phyloP scores from a whole-genome alignment of 257 asterid species.

The Catharanthus roseus region DNA sequence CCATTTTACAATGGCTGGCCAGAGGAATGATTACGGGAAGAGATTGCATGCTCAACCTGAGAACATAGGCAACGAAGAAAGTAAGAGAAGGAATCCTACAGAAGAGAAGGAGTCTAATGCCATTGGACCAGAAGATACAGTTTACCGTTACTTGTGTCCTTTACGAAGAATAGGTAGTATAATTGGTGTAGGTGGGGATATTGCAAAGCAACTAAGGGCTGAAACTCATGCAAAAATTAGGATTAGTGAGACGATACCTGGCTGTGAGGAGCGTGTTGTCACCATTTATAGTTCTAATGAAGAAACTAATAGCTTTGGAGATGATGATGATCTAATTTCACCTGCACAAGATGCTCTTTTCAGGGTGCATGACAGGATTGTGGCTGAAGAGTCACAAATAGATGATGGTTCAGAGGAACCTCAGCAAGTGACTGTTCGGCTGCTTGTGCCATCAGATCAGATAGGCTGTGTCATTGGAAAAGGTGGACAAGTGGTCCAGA shows the following conservation, averaged over 20 bases:
- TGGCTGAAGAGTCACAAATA: constrained; percentile 54
- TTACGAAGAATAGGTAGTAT: constrained; percentile 75
- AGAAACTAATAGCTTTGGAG: constrained; percentile 61
- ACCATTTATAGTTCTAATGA: constrained; percentile 70
- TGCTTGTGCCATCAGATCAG: constrained; percentile 56
- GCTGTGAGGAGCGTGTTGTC: constrained; percentile 87
- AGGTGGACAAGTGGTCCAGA: constrained; percentile 51
- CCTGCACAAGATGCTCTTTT: constrained; percentile 91
- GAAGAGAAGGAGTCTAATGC: constrained; percentile 61
- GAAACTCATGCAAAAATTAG: constrained; percentile 75
- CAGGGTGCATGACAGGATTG: constrained; percentile 66
- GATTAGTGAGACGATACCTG: constrained; percentile 78
- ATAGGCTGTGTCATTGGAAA: constrained; percentile 52
- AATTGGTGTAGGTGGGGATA: constrained; percentile 88
- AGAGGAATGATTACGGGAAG: constrained; percentile 58
- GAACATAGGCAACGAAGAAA: constrained; percentile 43
- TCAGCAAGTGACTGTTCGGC: constrained; percentile 38
- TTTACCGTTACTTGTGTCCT: constrained; percentile 74
- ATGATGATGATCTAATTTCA: constrained; percentile 40
- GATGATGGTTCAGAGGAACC: constrained; percentile 50
- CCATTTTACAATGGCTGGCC: constrained; percentile 48
- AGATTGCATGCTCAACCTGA: constrained; percentile 44
- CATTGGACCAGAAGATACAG: constrained; percentile 70
- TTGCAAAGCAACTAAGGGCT: constrained; percentile 76
- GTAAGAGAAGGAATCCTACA: constrained; percentile 44